Evolutionary conservation across 208 protist genomes (phyloP), one percentile per base, ranked within the genome.

Genomic region (Acanthamoeba quina): DNA sequence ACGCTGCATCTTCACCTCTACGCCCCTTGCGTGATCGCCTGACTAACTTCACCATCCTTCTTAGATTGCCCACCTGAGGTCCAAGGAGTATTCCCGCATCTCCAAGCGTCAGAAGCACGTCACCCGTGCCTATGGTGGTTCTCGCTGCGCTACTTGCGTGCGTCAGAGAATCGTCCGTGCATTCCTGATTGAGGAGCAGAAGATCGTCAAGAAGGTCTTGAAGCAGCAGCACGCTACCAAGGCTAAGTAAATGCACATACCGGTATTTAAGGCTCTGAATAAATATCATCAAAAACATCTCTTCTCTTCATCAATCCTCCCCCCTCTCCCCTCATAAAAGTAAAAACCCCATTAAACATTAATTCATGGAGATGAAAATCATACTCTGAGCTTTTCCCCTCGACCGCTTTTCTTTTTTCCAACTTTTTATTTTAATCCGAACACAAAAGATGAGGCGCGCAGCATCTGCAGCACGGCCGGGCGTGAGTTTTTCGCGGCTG

Each of bases 131-230:
- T 99, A 99, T 95, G 99, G 99, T 96, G 99, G 99, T 94, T 98
- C 98, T 92, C 97, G 99, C 80, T 99, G 98, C 97, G 96, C 98
- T 94, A 97, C 95, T 62, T 99, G 99, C 96, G 98, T 99, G 92
- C 98, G 98, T 94, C 97, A 99, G 90, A 98, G 99, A 95, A 98
- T 99, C 95, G 96, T 99, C 68, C 98, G 99, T 95, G 99, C 99
- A 85, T 99, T 99, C 98, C 98, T 99, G 91, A 98, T 99, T 78
- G 99, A 99, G 98, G n/a, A n/a, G n/a, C n/a, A n/a, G n/a, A n/a
- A n/a, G n/a, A n/a, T n/a, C n/a, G n/a, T n/a, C n/a, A n/a, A 99
- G 98, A 83, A 94, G 44, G 96, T 98, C 31, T 95, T 97, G 93
- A 98, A 96, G 91, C 41, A 66, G 72, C 78, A 85, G 72, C n/a